Conservation (phyloP, 805 yeast species). For the Schwanniomyces polymorphus region DNA sequence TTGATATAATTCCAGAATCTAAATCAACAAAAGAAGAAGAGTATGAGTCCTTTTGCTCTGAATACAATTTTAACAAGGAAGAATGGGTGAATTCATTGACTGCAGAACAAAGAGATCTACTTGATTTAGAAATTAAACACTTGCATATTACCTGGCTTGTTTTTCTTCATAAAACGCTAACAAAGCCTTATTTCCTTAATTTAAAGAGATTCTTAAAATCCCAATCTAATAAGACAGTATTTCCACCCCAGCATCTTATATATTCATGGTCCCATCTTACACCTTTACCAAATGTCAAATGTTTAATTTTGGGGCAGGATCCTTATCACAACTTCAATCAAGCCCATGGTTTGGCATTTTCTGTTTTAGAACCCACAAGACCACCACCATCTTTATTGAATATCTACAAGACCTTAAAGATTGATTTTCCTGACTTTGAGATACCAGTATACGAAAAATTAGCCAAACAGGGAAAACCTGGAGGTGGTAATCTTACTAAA, state of each 20-base stretch:
- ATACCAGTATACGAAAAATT: conserved; percentile 45
- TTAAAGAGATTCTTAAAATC: conserved; percentile 62
- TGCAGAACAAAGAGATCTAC: conserved; percentile 48
- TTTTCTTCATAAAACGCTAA: conserved; percentile 65
- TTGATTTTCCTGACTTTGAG: conserved; percentile 65
- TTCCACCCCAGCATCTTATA: conserved; percentile 75
- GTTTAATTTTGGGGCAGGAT: conserved; percentile 89
- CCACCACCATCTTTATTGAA: conserved; percentile 84
- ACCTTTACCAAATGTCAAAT: conserved; percentile 70
- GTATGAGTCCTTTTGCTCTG: conserved; percentile 11
- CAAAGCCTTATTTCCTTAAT: conserved; percentile 79
- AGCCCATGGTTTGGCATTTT: conserved; percentile 96
- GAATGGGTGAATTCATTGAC: conserved; percentile 52
- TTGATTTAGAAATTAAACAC: conserved; percentile 66
- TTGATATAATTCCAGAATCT: background rate
- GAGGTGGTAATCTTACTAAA: conserved; percentile 65
- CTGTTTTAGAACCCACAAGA: conserved; percentile 78
- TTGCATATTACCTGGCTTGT: conserved; percentile 80
- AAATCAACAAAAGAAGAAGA: conserved; percentile 4
- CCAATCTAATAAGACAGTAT: conserved; percentile 55
- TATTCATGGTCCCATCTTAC: conserved; percentile 93
- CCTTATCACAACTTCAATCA: conserved; percentile 93
- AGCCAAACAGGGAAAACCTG: conserved; percentile 26
- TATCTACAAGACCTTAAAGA: conserved; percentile 74
- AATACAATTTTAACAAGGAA: conserved; percentile 45